phyloP scores from a whole-genome alignment of 1,284 basidiomycete genomes.

The Papiliotrema laurentii region DNA sequence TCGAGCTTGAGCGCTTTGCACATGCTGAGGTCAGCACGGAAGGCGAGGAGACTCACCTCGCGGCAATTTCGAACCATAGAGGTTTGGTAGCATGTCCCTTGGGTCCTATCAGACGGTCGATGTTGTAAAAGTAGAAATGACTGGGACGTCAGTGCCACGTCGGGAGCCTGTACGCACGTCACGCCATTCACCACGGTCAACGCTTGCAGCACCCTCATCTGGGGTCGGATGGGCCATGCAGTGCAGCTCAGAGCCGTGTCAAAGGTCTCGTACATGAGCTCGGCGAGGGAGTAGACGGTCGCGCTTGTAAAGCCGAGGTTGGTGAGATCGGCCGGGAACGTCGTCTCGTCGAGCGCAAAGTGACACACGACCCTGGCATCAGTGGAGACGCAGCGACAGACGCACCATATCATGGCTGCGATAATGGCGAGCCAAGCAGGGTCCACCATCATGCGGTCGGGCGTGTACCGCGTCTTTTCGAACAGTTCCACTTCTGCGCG shows the following conservation, averaged over 20 bases:
- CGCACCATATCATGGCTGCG: neutral
- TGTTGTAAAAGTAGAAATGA: neutral
- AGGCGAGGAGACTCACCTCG: constrained; percentile 6
- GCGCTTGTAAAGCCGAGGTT: neutral
- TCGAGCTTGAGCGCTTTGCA: constrained; percentile 6
- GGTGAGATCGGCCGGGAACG: neutral
- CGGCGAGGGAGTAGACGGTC: neutral
- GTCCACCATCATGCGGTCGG: neutral
- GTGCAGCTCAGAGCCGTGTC: constrained; percentile 6
- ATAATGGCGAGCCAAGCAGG: neutral
- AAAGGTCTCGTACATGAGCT: constrained; percentile 3
- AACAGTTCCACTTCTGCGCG: neutral
- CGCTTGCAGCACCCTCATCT: constrained; percentile 6
- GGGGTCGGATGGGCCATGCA: constrained; percentile 5
- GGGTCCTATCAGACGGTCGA: neutral
- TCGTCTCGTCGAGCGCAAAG: neutral
- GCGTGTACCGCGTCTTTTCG: neutral
- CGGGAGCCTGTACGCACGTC: constrained; percentile 2
- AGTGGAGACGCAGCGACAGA: neutral
- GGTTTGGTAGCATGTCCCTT: neutral
- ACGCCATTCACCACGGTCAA: neutral
- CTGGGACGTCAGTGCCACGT: neutral
- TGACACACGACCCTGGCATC: neutral
- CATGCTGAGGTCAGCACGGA: constrained; percentile 2
- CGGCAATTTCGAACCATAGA: constrained; percentile 7